Base-by-base conservation (phyloP, 495 filamentous ascomycete genomes). In the Tuber umbilicatum region DNA sequence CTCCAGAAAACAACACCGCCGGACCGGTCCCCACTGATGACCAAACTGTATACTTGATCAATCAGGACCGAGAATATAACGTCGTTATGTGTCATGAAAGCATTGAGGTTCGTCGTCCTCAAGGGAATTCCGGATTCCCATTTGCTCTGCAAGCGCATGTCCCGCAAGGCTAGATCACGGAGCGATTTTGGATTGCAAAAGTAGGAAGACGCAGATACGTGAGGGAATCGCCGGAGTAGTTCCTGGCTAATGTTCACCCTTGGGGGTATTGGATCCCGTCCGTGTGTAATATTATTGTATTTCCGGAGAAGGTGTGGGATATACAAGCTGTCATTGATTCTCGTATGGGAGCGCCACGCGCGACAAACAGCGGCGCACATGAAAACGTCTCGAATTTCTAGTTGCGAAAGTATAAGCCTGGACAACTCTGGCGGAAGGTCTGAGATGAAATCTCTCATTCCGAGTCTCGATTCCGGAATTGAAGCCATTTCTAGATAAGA, bases 1-100 rank as follows among this genome's bases (percentile, higher is more conserved):
- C 72, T 79, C 77, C 77, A 79, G 74, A 79, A 79, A n/a, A 79
- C 64, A 9, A 79, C 72, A 12, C 78, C 78, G 35, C 77, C 77
- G 43, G 77, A 79, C 69, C 72, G 69, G 45, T 79, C 77, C 31
- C 77, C 77, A 37, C 77, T 79, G 39, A 79, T 47, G 41, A 78
- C 45, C 72, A 79, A n/a, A 41, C 60, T 72, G 17, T 78, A 79
- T 16, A 72, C 70, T 38, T 76, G 76, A 43, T 79, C 77, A 35
- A 79, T 39, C 40, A 79, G 72, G 69, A 74, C 77, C 19, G 77
- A 79, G 27, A 79, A 67, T 70, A 79, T 42, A n/a, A 78, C 72
- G n/a, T 79, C 77, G 27, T n/a, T n/a, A 43, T 79, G 77, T 31
- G 78, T 73, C 43, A 72, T 50, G 40, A 45, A 70, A 35, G 50